Evolutionary conservation across 176 grass and related monocot species (phyloP).

Genomic region (barley (Hordeum vulgare)): DNA sequence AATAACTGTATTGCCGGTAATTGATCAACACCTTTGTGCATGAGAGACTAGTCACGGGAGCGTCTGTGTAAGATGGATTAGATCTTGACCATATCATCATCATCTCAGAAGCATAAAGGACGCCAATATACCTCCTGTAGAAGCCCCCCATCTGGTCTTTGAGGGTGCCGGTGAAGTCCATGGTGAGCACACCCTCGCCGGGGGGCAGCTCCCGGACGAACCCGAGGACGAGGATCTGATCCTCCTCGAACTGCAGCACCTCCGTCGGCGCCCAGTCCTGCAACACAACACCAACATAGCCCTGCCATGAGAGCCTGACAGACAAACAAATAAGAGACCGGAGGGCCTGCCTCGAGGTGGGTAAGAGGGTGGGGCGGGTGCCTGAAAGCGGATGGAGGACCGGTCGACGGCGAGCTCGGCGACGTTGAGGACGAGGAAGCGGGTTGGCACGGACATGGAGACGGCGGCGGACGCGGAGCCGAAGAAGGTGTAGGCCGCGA

Average conservation of each 20-base stretch:
- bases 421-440: conserved; percentile 72
- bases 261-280: conserved; percentile 35
- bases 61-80: neutral
- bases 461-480: conserved; percentile 38
- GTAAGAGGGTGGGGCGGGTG: neutral
- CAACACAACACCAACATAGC: neutral
- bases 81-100: neutral
- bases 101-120: neutral
- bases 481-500: conserved; percentile 48
- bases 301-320: neutral
- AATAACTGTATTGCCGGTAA: neutral
- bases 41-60: neutral
- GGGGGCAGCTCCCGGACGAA: conserved; percentile 42
- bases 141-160: conserved; percentile 86
- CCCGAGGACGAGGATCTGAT: conserved; percentile 59
- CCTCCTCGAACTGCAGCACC: conserved; percentile 41
- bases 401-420: conserved; percentile 47
- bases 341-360: neutral
- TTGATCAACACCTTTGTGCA: neutral
- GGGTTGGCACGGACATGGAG: conserved; percentile 36
- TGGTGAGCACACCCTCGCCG: conserved; percentile 49
- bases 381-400: conserved; percentile 41
- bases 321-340: neutral
- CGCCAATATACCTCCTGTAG: conserved; percentile 47
- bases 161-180: conserved; percentile 57